Conservation (phyloP, 2,329 filamentous ascomycete genomes). For the Colletotrichum eremochloae region DNA sequence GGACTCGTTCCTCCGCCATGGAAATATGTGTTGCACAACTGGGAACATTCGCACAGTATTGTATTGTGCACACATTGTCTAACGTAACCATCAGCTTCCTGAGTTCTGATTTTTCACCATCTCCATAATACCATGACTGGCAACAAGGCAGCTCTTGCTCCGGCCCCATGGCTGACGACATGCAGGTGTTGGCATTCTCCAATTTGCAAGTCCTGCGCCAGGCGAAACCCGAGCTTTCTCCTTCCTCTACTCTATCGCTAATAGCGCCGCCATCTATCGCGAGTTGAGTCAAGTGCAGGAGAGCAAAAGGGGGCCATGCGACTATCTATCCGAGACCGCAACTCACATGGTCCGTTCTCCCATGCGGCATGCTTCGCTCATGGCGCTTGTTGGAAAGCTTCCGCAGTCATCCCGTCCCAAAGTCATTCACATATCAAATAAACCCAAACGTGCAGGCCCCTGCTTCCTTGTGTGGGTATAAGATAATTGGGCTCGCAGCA, state of each 20-base stretch:
- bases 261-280: neutral
- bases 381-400: conserved; percentile 24
- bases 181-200: conserved; percentile 29
- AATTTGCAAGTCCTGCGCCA: conserved; percentile 5
- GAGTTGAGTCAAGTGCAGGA: neutral
- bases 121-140: conserved; percentile 30
- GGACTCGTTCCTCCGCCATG: conserved; percentile 20
- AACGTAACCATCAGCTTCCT: conserved; percentile 27
- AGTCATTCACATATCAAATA: conserved; percentile 26
- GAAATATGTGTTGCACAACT: conserved; percentile 28
- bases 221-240: conserved; percentile 27
- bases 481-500: conserved; percentile 31
- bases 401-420: neutral
- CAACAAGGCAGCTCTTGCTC: conserved; percentile 32
- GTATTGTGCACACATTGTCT: conserved; percentile 9
- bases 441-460: conserved; percentile 6
- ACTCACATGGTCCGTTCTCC: conserved; percentile 20
- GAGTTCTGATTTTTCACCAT: conserved; percentile 37
- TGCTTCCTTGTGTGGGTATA: conserved; percentile 25
- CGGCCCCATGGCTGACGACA: conserved; percentile 37
- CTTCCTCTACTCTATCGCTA: neutral
- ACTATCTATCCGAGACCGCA: conserved; percentile 25
- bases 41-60: neutral
- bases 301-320: conserved; percentile 16
- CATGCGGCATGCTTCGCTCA: conserved; percentile 12